phyloP scores from a whole-genome alignment of 805 yeast genomes.

The Martiniozyma abietophila region DNA sequence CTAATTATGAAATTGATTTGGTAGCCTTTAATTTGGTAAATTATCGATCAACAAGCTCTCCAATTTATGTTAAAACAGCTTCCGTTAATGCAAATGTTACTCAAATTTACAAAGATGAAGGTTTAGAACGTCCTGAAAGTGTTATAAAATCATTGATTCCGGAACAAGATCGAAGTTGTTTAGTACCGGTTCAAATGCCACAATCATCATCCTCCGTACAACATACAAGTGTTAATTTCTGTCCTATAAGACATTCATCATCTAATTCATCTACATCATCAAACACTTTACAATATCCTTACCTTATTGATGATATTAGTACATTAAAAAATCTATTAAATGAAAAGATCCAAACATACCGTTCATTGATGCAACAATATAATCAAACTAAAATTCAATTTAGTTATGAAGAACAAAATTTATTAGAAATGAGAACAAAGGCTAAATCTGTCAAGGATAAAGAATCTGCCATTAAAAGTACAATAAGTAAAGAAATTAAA shows the following conservation, averaged over 20 bases:
- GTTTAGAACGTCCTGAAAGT: conserved; percentile 31
- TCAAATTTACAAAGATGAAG: conserved; percentile 14
- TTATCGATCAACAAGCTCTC: conserved; percentile 32
- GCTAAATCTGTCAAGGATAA: conserved; percentile 31
- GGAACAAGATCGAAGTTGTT: conserved; percentile 26
- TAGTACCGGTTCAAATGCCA: no score
- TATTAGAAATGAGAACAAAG: conserved; percentile 28
- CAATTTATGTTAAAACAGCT: conserved; percentile 32
- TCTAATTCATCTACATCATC: no score
- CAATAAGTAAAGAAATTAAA: conserved; percentile 32
- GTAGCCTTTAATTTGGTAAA: conserved; percentile 32
- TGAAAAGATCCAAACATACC: conserved; percentile 33
- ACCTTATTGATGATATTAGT: conserved; percentile 31
- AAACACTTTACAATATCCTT: no score
- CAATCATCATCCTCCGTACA: no score
- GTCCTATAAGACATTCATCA: no score
- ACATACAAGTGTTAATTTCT: no score
- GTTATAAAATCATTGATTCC: conserved; percentile 28
- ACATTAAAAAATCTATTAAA: conserved; percentile 34
- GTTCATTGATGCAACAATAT: conserved; percentile 27
- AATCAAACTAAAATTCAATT: conserved; percentile 27
- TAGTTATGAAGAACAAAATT: conserved; percentile 29
- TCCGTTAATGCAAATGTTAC: conserved; percentile 13
- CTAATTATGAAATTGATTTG: conserved; percentile 34
- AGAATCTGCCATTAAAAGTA: conserved; percentile 33